phyloP scores from a whole-genome alignment of 345 rosid genomes.

The Ailanthus altissimus region DNA sequence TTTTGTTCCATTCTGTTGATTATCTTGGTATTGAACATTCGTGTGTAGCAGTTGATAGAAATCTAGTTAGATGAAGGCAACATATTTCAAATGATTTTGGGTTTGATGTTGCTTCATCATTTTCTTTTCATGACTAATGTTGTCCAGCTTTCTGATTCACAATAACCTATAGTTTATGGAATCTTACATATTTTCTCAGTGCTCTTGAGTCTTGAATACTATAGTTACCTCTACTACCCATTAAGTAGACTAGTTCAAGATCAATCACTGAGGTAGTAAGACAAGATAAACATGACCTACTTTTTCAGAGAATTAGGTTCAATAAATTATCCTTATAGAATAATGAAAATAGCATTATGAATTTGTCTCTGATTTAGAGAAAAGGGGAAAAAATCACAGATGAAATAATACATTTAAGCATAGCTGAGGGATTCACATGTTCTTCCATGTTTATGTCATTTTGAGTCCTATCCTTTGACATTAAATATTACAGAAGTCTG shows the following conservation, averaged over 20 bases:
- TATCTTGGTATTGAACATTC: background rate
- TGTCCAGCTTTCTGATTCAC: background rate
- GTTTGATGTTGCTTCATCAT: background rate
- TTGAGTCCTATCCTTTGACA: background rate
- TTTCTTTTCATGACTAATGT: background rate
- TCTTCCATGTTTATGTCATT: constrained; percentile 2
- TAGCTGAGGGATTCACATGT: background rate
- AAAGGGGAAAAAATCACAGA: background rate
- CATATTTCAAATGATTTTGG: background rate
- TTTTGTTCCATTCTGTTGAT: background rate
- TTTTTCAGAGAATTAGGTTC: background rate
- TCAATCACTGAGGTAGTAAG: background rate
- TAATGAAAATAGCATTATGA: background rate
- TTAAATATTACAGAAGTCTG: background rate
- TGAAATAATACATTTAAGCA: constrained; percentile 1
- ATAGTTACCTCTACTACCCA: background rate
- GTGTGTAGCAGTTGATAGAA: constrained; percentile 12
- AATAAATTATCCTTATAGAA: background rate
- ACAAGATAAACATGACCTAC: background rate
- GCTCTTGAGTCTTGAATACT: background rate
- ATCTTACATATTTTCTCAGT: background rate
- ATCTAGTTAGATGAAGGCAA: constrained; percentile 20
- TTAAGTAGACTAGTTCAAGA: background rate
- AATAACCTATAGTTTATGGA: background rate
- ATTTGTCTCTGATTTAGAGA: background rate